Evolutionary conservation across 768 basidiomycete species (phyloP).

Genomic region (Panellus pusillus): DNA sequence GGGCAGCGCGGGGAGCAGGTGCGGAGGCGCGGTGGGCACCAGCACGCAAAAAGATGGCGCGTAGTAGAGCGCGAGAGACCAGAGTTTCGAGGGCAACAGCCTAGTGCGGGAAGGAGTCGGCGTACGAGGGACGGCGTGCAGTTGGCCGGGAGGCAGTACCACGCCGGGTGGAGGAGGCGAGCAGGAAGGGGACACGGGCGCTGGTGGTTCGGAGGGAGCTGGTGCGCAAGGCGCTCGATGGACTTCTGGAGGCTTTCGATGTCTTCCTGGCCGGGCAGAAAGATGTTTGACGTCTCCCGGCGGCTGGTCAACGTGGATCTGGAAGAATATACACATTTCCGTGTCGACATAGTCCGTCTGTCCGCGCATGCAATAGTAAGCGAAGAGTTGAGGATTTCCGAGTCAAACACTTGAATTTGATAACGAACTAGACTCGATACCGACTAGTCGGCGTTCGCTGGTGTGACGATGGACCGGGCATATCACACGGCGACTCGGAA

Average conservation of each 20-base stretch:
- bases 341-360: constrained; percentile 85
- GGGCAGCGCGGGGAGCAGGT: too few species aligned
- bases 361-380: constrained; percentile 68
- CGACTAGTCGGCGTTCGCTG: too few species aligned
- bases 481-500: too few species aligned
- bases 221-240: constrained; percentile 65
- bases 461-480: too few species aligned
- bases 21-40: too few species aligned
- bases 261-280: constrained; percentile 96
- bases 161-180: constrained; percentile 57
- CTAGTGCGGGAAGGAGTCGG: too few species aligned
- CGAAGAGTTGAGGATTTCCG: background rate
- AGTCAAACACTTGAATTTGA: background rate
- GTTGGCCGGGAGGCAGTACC: too few species aligned
- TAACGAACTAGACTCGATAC: constrained; percentile 70
- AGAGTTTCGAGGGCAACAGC: too few species aligned
- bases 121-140: too few species aligned
- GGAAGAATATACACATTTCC: constrained; percentile 90
- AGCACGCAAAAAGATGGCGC: too few species aligned
- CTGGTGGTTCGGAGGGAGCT: constrained; percentile 60
- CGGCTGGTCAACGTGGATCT: constrained; percentile 80
- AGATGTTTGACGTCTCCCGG: constrained; percentile 88
- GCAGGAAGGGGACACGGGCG: too few species aligned
- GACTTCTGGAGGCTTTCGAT: constrained; percentile 86
- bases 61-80: too few species aligned